phyloP scores from a whole-genome alignment of 805 yeast genomes.

The Suhomyces emberorum region DNA sequence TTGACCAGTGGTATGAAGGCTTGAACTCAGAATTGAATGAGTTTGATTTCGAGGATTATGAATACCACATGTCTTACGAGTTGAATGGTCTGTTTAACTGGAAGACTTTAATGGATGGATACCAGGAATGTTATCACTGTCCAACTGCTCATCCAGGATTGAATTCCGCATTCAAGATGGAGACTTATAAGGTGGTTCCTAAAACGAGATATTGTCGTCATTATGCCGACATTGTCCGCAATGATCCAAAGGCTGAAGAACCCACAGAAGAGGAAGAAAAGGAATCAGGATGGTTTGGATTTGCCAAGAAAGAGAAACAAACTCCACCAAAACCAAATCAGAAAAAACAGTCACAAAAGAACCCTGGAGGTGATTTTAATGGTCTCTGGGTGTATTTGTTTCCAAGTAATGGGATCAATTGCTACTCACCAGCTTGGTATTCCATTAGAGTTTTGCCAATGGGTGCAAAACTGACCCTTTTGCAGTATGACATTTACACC shows the following conservation, averaged over 20 bases:
- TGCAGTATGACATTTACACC: constrained; percentile 60
- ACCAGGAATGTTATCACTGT: constrained; percentile 66
- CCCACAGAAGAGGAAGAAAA: constrained; percentile 32
- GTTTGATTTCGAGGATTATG: constrained; percentile 58
- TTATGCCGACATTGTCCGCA: constrained; percentile 50
- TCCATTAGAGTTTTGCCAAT: constrained; percentile 58
- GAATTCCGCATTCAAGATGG: constrained; percentile 55
- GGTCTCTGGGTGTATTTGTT: constrained; percentile 62
- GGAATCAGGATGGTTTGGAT: constrained; percentile 49
- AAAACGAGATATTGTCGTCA: constrained; percentile 59
- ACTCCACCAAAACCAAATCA: constrained; percentile 8
- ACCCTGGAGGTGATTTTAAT: constrained; percentile 60
- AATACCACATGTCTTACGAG: constrained; percentile 63
- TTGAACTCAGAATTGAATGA: constrained; percentile 51
- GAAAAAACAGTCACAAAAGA: constrained; percentile 24
- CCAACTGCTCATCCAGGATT: constrained; percentile 67
- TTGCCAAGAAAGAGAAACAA: constrained; percentile 30
- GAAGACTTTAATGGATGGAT: constrained; percentile 67
- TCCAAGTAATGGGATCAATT: constrained; percentile 60
- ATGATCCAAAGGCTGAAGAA: constrained; percentile 29
- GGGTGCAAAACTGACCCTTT: constrained; percentile 49
- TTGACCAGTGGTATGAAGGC: constrained; percentile 52
- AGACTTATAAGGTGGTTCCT: constrained; percentile 62
- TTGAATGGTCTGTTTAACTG: constrained; percentile 62
- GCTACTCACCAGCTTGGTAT: constrained; percentile 67